Percentiles rank a stretch among this genome's conserved stretches.
phyloP scores from a whole-genome alignment of 306 rosid species.

The Herpetospermum pedunculosum region DNA sequence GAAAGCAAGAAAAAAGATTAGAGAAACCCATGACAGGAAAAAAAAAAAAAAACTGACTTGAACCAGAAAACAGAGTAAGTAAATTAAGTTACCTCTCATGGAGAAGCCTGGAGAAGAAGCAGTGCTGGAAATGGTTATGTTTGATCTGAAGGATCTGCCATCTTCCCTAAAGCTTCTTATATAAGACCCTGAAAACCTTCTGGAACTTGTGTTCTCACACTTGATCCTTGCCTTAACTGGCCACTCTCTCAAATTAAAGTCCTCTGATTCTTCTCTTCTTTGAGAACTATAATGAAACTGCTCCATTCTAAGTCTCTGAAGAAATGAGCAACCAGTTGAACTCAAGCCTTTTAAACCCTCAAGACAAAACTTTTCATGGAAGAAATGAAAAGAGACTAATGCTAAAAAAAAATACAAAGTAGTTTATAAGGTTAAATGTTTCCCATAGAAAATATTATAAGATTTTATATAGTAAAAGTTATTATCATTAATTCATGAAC shows the following conservation, averaged over 20 bases:
- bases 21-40: background rate
- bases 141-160: constrained; percentile 67
- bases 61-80: background rate
- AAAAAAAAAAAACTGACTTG: background rate
- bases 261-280: constrained; percentile 48
- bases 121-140: constrained; percentile 71
- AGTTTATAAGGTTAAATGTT: background rate
- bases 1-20: background rate
- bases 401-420: no score
- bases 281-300: constrained; percentile 24
- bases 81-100: constrained; percentile 43
- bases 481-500: background rate
- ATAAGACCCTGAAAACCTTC: constrained; percentile 76
- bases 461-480: background rate
- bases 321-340: background rate
- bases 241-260: constrained; percentile 58
- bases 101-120: constrained; percentile 86
- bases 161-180: constrained; percentile 83
- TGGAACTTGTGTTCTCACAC: constrained; percentile 50
- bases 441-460: background rate
- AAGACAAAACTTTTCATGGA: no score
- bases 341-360: background rate
- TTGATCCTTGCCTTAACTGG: constrained; percentile 30
- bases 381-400: no score
- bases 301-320: constrained; percentile 28